Conservation (phyloP, 208 protist species). For the Trypanosoma cruzi region DNA sequence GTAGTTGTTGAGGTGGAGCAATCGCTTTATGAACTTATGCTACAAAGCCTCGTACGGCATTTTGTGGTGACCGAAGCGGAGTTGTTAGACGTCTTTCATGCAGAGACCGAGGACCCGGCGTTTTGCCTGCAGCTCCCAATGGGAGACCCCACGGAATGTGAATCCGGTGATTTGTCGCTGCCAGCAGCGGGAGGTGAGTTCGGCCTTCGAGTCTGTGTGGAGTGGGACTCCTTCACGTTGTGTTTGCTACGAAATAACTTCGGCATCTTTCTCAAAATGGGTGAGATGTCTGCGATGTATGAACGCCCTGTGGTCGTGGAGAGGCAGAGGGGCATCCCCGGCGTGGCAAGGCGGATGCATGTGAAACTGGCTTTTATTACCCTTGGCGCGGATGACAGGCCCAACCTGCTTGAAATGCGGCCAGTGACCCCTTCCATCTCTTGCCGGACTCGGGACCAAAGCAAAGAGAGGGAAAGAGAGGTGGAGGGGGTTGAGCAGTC, state of each 20-base stretch:
- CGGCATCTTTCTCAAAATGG: slow-evolving; percentile 10
- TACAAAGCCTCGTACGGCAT: slow-evolving; percentile 38
- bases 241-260: slow-evolving; percentile 12
- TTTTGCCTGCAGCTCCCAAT: background rate
- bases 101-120: background rate
- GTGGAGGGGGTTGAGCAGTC: background rate
- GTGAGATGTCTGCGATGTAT: slow-evolving; percentile 23
- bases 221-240: slow-evolving; percentile 25
- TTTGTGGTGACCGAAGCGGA: slow-evolving; percentile 25
- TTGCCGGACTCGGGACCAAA: background rate
- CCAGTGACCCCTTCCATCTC: background rate
- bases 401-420: slow-evolving; percentile 13
- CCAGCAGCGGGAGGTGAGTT: background rate
- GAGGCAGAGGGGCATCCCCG: background rate
- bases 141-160: background rate
- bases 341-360: background rate
- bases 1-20: slow-evolving; percentile 38
- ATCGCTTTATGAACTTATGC: slow-evolving; percentile 50
- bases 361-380: slow-evolving; percentile 11
- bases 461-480: background rate
- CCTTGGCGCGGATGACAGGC: slow-evolving; percentile 15
- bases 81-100: background rate
- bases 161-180: background rate
- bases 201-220: slow-evolving; percentile 1
- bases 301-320: background rate